phyloP scores from a whole-genome alignment of 768 basidiomycete genomes.

The Termitomyces sp. region DNA sequence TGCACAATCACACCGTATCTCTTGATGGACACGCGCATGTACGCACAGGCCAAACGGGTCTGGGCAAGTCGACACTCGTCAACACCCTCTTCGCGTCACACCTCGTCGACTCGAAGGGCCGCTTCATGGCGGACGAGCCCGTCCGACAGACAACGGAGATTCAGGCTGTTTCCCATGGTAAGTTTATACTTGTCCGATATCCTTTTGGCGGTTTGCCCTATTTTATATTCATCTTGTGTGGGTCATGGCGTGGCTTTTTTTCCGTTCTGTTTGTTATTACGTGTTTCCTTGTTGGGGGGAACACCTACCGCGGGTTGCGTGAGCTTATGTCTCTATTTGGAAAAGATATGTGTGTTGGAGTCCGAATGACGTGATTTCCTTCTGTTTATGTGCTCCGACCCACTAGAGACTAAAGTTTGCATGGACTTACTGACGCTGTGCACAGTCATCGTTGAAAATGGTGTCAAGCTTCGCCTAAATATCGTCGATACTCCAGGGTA shows the following conservation, averaged over 20 bases:
- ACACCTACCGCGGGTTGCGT: too few species aligned
- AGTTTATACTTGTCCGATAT: conserved; percentile 20
- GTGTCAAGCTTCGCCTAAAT: conserved; percentile 90
- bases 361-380: background rate
- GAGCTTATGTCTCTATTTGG: too few species aligned
- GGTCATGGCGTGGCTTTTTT: background rate
- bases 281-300: background rate
- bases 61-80: conserved; percentile 97
- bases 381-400: conserved; percentile 4
- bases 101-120: conserved; percentile 96
- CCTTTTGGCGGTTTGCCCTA: background rate
- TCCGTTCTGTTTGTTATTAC: background rate
- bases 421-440: background rate
- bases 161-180: conserved; percentile 90
- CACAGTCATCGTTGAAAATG: conserved; percentile 92
- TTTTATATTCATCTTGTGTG: background rate
- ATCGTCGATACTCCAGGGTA: conserved; percentile 99
- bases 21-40: background rate
- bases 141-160: conserved; percentile 97
- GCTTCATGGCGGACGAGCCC: conserved; percentile 80
- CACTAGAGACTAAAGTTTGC: background rate
- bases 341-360: background rate
- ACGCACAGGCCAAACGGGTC: conserved; percentile 82
- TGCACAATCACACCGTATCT: background rate
- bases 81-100: conserved; percentile 99